Conservation (phyloP, 1,139 yeast species). For the Yamadazyma diospyri region DNA sequence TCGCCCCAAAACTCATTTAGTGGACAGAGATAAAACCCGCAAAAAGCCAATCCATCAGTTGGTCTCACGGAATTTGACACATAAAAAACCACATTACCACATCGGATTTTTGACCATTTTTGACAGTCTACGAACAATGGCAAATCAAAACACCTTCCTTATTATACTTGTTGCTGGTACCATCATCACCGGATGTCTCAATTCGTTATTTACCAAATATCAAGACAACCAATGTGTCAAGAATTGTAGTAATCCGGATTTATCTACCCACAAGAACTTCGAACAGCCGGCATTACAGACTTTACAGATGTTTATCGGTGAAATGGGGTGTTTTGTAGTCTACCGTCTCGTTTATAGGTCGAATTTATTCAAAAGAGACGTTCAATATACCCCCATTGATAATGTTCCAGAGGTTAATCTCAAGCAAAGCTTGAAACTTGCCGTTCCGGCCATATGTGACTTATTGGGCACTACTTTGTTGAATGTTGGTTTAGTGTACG, state of each 20-base stretch:
- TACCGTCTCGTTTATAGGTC: conserved; percentile 30
- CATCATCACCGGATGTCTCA: conserved; percentile 66
- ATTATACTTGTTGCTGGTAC: conserved; percentile 43
- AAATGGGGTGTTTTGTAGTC: conserved; percentile 49
- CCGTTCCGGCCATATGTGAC: conserved; percentile 72
- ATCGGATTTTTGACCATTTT: background rate
- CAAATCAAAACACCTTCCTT: conserved; percentile 1
- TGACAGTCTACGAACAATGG: background rate
- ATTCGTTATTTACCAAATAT: conserved; percentile 70
- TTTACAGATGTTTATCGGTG: conserved; percentile 80
- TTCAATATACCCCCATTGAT: conserved; percentile 19
- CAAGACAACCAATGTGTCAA: conserved; percentile 76
- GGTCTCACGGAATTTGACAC: conserved; percentile 2
- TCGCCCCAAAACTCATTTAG: too few species aligned
- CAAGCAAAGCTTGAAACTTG: conserved; percentile 26
- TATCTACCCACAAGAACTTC: conserved; percentile 41
- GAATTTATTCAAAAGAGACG: conserved; percentile 9
- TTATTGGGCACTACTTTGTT: conserved; percentile 70
- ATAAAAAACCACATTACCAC: conserved; percentile 2
- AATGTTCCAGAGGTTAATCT: conserved; percentile 17
- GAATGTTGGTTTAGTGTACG: conserved; percentile 70
- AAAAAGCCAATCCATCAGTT: conserved; percentile 2
- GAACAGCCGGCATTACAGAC: conserved; percentile 83
- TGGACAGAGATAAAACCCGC: too few species aligned
- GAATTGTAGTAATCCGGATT: conserved; percentile 48